Conservation (phyloP, 495 filamentous ascomycete genomes). For the Wilcoxina mikolae region DNA sequence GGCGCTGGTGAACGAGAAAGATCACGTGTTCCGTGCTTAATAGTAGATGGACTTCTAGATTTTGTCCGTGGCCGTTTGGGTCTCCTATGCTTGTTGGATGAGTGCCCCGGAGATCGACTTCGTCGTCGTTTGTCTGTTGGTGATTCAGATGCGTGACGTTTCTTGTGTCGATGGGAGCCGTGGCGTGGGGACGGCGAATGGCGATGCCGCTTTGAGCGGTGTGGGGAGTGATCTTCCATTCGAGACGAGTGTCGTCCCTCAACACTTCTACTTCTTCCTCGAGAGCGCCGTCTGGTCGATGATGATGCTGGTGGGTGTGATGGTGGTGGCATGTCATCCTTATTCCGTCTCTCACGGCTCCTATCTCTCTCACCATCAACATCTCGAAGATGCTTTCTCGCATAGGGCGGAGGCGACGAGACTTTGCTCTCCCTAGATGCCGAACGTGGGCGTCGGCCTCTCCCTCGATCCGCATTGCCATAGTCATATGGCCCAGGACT, state of each 20-base stretch:
- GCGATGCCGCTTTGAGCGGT: slow-evolving; percentile 20
- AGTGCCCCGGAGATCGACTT: slow-evolving; percentile 24
- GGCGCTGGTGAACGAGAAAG: slow-evolving; percentile 23
- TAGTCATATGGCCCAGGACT: slow-evolving; percentile 1
- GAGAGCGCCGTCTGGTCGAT: slow-evolving; percentile 4
- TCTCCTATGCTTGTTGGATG: slow-evolving; percentile 23
- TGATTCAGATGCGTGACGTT: slow-evolving; percentile 21
- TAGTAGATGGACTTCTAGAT: slow-evolving; percentile 19
- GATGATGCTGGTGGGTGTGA: background rate
- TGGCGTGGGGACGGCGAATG: slow-evolving; percentile 25
- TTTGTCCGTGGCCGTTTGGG: slow-evolving; percentile 18
- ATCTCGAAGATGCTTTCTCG: background rate
- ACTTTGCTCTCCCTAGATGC: slow-evolving; percentile 4
- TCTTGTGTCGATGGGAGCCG: slow-evolving; percentile 23
- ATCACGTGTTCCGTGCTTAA: slow-evolving; percentile 23
- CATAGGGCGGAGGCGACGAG: background rate
- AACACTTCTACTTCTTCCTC: slow-evolving; percentile 25
- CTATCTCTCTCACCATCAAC: slow-evolving; percentile 1
- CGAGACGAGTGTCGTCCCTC: slow-evolving; percentile 23
- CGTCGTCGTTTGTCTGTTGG: slow-evolving; percentile 23
- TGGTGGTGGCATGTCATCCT: background rate
- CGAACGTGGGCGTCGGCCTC: slow-evolving; percentile 5
- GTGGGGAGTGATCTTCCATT: slow-evolving; percentile 19
- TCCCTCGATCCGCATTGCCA: slow-evolving; percentile 2
- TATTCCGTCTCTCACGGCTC: slow-evolving; percentile 3